Evolutionary conservation across 768 basidiomycete species (phyloP), one percentile per base, ranked within the genome.

Genomic region (Cubamyces lactineus): DNA sequence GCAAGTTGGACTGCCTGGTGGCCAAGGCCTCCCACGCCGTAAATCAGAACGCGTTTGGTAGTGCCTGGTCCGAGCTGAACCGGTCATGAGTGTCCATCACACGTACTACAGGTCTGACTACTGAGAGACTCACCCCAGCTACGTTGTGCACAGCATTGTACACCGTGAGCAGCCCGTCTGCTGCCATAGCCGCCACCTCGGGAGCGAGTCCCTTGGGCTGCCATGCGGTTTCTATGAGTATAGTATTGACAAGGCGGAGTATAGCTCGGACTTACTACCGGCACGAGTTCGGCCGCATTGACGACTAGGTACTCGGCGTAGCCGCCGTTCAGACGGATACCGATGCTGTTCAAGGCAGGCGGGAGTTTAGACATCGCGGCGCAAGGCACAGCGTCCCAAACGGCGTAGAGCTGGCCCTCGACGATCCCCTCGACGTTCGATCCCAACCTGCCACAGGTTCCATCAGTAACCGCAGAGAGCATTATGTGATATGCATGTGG

Each of bases 31-130:
- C 73, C 57, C 66, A 72, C 23, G 65, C 66, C 57, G 73, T 78
- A 48, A 76, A 78, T 42, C 74, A 79, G 34, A 78, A 82, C 62
- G 30, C 60, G 47, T 54, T 62, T 62, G 40, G 45, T 58, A 6
- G 50, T 53, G 17, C 57, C 57, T 16, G 50, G 57, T 5, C 49
- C 21, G 17, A 57, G 57, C 54, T 62, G 4, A 0, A 19, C n/a
- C 16, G 16, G 1, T 5, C 13, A 15, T 43, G 19, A 48, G n/a
- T 42, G 16, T 12, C 30, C 11, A 6, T 16, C 24, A 50, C 7
- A 23, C 5, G 1, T 9, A 28, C 11, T 0, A 23, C 15, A 1
- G 8, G 28, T 24, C 11, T 47, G 3, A 28, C 6, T 3, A 2
- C 17, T 11, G 21, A 34, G 16, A 5, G 8, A 19, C 24, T 55